Conservation (phyloP, 1,139 yeast genomes). For the Sugiyamaella novakii region DNA sequence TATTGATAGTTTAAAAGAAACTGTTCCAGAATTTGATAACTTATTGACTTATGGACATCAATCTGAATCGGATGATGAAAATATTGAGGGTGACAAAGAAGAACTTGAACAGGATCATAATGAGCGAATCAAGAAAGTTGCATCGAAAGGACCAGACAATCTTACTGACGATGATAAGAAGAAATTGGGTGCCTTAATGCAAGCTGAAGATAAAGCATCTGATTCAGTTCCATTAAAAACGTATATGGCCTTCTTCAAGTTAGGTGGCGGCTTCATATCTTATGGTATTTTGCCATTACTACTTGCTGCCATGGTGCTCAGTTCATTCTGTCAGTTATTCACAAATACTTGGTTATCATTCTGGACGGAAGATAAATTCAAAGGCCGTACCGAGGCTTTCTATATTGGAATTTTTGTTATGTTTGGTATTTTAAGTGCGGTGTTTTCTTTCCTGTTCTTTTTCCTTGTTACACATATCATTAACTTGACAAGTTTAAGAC, state of each 20-base stretch:
- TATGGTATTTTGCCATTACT: constrained; percentile 48
- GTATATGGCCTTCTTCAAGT: constrained; percentile 54
- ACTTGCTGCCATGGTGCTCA: constrained; percentile 45
- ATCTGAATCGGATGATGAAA: constrained; percentile 41
- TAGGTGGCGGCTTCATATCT: constrained; percentile 58
- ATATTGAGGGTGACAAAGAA: constrained; percentile 21
- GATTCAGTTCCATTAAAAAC: constrained; percentile 52
- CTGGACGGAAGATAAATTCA: constrained; percentile 69
- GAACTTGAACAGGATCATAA: no score
- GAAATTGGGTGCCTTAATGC: constrained; percentile 41
- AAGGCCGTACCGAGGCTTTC: constrained; percentile 50
- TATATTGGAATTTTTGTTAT: constrained; percentile 75
- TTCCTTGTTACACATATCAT: constrained; percentile 53
- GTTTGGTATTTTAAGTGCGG: constrained; percentile 47
- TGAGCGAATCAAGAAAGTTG: constrained; percentile 23
- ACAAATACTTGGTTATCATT: constrained; percentile 83
- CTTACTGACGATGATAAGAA: constrained; percentile 25
- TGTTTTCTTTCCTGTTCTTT: constrained; percentile 49
- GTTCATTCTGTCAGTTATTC: constrained; percentile 64
- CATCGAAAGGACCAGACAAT: constrained; percentile 21
- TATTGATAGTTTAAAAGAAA: constrained; percentile 50
- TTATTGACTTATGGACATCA: constrained; percentile 54
- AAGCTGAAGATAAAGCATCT: constrained; percentile 53
- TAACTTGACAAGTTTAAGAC: constrained; percentile 44
- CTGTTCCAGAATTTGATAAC: constrained; percentile 52